phyloP scores from a whole-genome alignment of 495 filamentous ascomycete genomes.

The Podospora didyma region DNA sequence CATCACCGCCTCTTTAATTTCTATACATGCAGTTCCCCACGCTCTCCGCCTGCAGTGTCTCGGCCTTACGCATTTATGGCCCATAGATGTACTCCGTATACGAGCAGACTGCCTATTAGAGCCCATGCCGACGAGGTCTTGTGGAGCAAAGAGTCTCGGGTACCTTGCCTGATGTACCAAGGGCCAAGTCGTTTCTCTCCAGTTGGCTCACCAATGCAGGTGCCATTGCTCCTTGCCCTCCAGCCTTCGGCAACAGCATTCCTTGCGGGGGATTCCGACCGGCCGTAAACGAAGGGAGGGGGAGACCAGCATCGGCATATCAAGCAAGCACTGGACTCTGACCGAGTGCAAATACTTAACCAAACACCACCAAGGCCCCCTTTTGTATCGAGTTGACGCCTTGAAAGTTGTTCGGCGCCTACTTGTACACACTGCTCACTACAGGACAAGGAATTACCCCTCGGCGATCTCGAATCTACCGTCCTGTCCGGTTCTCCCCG shows the following conservation, averaged over 20 bases:
- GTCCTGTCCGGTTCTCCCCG: too few species aligned
- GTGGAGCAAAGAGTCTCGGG: background rate
- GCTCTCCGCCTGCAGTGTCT: background rate
- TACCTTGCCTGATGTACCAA: too few species aligned
- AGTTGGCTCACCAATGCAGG: background rate
- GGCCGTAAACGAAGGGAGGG: too few species aligned
- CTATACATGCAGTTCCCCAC: background rate
- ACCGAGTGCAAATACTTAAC: too few species aligned
- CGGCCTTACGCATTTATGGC: background rate
- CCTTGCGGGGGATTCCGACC: background rate
- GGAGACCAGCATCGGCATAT: too few species aligned
- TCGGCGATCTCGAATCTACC: too few species aligned
- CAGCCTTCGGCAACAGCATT: background rate
- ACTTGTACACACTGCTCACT: too few species aligned
- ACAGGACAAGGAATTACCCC: too few species aligned
- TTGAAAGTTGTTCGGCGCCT: too few species aligned
- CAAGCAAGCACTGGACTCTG: too few species aligned
- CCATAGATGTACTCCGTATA: background rate
- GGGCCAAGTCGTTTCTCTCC: background rate
- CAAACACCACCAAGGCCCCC: too few species aligned
- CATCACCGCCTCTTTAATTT: conserved; percentile 9
- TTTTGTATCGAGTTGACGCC: too few species aligned
- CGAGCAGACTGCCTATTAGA: conserved; percentile 9
- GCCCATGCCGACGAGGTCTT: conserved; percentile 2
- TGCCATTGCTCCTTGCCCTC: background rate